A percentile compares a stretch with the other conserved stretches of the same genome.
These are phyloP conservation scores for Coemansia biformis DNA, from an alignment of 192 early-diverging fungal species.

Conservation along the genomic window DNA sequence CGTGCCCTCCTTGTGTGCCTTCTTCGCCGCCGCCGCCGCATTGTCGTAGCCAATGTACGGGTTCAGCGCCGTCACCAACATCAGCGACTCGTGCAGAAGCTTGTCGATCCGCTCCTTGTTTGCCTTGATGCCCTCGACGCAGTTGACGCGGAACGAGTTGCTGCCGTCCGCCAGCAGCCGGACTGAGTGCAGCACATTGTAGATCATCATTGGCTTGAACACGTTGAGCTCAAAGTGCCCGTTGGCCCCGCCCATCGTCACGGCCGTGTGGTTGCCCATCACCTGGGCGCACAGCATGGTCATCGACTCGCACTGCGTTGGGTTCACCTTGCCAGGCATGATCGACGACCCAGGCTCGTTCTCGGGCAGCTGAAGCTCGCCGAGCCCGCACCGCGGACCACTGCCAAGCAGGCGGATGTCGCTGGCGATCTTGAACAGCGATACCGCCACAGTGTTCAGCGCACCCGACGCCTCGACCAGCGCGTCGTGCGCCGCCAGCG, in stretches of 20 bases:
- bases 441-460: constrained; percentile 90
- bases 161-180: constrained; percentile 81
- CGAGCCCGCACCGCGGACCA: constrained; percentile 96
- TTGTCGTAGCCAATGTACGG: constrained; percentile 92
- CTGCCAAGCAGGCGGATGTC: constrained; percentile 96
- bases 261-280: constrained; percentile 96
- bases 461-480: constrained; percentile 94
- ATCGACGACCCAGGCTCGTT: constrained; percentile 99
- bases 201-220: constrained; percentile 99
- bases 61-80: constrained; percentile 99
- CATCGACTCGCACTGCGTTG: constrained; percentile 99
- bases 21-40: constrained; percentile 94
- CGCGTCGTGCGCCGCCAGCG: constrained; percentile 97
- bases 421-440: constrained; percentile 99
- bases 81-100: constrained; percentile 87
- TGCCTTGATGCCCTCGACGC: constrained; percentile 89
- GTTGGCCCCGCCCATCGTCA: constrained; percentile 88
- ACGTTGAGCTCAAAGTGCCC: constrained; percentile 99
- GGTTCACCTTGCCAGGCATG: constrained; percentile 99
- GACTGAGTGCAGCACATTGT: constrained; percentile 93
- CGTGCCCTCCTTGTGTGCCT: constrained; percentile 86
- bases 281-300: constrained; percentile 99
- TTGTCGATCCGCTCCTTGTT: constrained; percentile 85
- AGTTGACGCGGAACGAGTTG: constrained; percentile 92
- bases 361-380: constrained; percentile 92